Evolutionary conservation across 768 basidiomycete species (phyloP), one percentile per base, ranked within the genome.

Genomic region (Leccinum pellstonianum): DNA sequence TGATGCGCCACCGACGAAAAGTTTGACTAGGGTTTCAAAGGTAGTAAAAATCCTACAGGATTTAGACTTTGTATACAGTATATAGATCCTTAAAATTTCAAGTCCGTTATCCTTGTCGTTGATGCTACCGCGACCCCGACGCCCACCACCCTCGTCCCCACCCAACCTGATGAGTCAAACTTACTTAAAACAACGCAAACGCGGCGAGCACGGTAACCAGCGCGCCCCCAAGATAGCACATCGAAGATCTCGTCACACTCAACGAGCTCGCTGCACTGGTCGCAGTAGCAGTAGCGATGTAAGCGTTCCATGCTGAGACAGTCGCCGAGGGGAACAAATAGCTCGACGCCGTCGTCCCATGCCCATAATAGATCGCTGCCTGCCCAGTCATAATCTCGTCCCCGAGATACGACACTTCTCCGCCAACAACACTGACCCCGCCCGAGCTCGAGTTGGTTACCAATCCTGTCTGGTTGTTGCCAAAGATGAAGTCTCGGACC

Each of bases 271-370:
- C 62, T 19, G 21, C 43, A 19, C 52, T 64, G 9, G 53, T 55
- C 43, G 52, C 27, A 1, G 10, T 53, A 8, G 52, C 11, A n/a
- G 50, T 51, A 2, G 52, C 69, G 21, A 85, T 80, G 64, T 82
- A 86, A 5, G 75, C 68, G 19, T 78, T 68, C 86, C 86, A 87
- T 1, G 85, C 84, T 6, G 77, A 80, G 41, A 81, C 77, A 0
- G 84, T 87, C 2, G 80, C 83, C 1, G 77, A 68, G 0, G 85
- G 85, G 66, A 80, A 84, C 14, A 82, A 68, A 64, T 81, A 83
- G 1, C 79, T 85, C 12, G 81, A 84, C 35, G 75, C 75, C 0
- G 80, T 80, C 1, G 79, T 77, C 1, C 74, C 74, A 0, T 74
- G 68, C 5, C 85, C 85, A 52, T 83, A 81, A 63, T 78, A 81